These are phyloP conservation scores for Vitis cinerea DNA, from an alignment of 164 flowering plant genomes.

Conservation along the genomic window DNA sequence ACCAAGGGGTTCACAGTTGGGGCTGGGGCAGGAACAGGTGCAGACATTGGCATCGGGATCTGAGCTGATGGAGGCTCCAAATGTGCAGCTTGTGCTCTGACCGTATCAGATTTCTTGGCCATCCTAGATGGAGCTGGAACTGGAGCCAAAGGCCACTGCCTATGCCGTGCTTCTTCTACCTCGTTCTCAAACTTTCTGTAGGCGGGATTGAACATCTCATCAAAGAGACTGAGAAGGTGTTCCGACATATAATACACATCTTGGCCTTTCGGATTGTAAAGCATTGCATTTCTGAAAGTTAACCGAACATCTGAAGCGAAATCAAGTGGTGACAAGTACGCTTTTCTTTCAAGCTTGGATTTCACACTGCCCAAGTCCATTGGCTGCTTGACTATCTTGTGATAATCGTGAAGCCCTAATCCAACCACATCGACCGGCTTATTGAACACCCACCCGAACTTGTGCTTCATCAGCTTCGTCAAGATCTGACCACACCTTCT, in stretches of 20 bases:
- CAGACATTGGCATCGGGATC: not conserved
- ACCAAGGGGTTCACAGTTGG: no score
- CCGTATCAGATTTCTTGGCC: not conserved
- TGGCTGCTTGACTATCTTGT: constrained; percentile 24
- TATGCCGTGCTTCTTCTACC: not conserved
- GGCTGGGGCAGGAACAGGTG: not conserved
- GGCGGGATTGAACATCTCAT: constrained; percentile 28
- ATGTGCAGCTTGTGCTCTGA: not conserved
- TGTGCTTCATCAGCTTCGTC: constrained; percentile 29
- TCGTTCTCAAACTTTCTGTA: constrained; percentile 16
- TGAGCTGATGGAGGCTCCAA: not conserved
- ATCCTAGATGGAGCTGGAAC: not conserved
- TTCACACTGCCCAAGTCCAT: constrained; percentile 40
- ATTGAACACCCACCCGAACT: constrained; percentile 27
- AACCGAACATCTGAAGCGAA: constrained; percentile 35
- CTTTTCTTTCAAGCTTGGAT: constrained; percentile 11
- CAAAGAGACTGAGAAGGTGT: constrained; percentile 21
- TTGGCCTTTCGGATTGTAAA: constrained; percentile 26
- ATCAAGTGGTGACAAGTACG: constrained; percentile 16
- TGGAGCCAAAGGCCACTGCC: not conserved
- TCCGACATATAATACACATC: constrained; percentile 23
- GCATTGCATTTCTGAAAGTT: constrained; percentile 32
- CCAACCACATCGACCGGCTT: constrained; percentile 28
- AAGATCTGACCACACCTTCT: constrained; percentile 23
- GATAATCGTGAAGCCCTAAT: constrained; percentile 27